Percentiles rank a stretch among this genome's conserved stretches.
These are phyloP conservation scores for Inonotus obliquus DNA, from an alignment of 1,284 basidiomycete genomes.

Conservation along the genomic window DNA sequence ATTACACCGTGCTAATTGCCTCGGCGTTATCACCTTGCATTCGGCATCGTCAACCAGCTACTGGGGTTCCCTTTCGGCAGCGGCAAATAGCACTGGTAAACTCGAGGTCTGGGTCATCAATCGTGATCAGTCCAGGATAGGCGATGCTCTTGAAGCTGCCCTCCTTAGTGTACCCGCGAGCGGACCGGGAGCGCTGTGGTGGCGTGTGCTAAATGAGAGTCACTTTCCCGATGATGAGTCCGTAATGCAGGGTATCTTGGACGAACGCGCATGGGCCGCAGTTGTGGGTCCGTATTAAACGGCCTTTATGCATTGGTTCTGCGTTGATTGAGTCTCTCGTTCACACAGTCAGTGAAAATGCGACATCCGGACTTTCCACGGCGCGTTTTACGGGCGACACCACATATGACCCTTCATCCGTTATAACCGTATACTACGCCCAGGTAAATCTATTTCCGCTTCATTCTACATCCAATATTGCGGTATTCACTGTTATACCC, in stretches of 20 bases:
- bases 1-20: background rate
- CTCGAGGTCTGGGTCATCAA: slow-evolving; percentile 41
- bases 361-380: slow-evolving; percentile 24
- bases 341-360: slow-evolving; percentile 29
- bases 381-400: slow-evolving; percentile 31
- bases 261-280: slow-evolving; percentile 32
- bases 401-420: slow-evolving; percentile 28
- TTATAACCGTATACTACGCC: slow-evolving; percentile 33
- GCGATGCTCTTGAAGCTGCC: slow-evolving; percentile 29
- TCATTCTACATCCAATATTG: background rate
- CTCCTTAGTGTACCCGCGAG: slow-evolving; percentile 25
- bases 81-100: slow-evolving; percentile 30
- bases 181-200: slow-evolving; percentile 28
- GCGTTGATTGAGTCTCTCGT: background rate
- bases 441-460: slow-evolving; percentile 23
- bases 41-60: slow-evolving; percentile 26
- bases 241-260: slow-evolving; percentile 28
- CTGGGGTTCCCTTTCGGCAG: slow-evolving; percentile 38
- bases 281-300: slow-evolving; percentile 31
- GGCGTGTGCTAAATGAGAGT: slow-evolving; percentile 26
- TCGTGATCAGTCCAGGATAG: slow-evolving; percentile 38
- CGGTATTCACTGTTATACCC: background rate
- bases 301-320: background rate
- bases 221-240: slow-evolving; percentile 26
- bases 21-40: background rate